These are phyloP conservation scores for Phytophthora melonis DNA, from an alignment of 352 stramenopile species.

Conservation along the genomic window DNA sequence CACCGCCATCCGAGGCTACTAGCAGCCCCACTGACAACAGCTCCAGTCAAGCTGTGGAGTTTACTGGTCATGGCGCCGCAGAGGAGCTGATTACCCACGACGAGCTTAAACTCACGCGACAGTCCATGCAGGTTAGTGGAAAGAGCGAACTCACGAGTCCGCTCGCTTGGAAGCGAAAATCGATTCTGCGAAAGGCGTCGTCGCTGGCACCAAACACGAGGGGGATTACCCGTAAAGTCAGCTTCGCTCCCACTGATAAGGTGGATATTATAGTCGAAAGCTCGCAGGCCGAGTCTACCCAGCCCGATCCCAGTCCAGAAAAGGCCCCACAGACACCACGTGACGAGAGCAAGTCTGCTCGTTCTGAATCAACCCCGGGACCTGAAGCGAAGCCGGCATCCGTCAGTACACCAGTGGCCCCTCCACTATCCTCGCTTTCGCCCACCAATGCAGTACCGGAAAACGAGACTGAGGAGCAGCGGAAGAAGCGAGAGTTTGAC, in stretches of 20 bases:
- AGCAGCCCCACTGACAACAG: not conserved
- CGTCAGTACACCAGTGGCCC: conserved; percentile 11
- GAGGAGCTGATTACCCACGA: conserved; percentile 12
- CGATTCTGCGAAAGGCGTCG: conserved; percentile 45
- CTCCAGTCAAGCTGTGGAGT: not conserved
- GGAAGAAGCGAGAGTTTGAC: conserved; percentile 61
- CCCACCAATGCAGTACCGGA: not conserved
- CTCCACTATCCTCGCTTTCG: not conserved
- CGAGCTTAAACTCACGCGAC: conserved; percentile 22
- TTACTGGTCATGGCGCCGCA: not conserved
- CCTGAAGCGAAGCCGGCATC: conserved; percentile 9
- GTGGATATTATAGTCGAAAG: conserved; percentile 39
- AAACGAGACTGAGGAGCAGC: conserved; percentile 48
- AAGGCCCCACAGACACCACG: conserved; percentile 1
- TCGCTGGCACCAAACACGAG: conserved; percentile 29
- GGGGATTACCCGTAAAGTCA: conserved; percentile 32
- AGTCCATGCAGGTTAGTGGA: conserved; percentile 34
- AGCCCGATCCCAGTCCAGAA: conserved; percentile 38
- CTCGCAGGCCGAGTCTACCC: conserved; percentile 31
- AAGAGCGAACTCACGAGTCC: conserved; percentile 28
- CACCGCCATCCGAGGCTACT: not conserved
- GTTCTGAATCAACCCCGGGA: conserved; percentile 1
- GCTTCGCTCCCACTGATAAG: conserved; percentile 40
- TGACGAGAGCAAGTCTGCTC: conserved; percentile 11
- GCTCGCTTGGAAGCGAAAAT: conserved; percentile 39